A percentile compares a stretch with the other conserved stretches of the same genome.
These are phyloP conservation scores for Dysphania ambrosioides DNA, from an alignment of 148 eudicot genomes.

Conservation along the genomic window DNA sequence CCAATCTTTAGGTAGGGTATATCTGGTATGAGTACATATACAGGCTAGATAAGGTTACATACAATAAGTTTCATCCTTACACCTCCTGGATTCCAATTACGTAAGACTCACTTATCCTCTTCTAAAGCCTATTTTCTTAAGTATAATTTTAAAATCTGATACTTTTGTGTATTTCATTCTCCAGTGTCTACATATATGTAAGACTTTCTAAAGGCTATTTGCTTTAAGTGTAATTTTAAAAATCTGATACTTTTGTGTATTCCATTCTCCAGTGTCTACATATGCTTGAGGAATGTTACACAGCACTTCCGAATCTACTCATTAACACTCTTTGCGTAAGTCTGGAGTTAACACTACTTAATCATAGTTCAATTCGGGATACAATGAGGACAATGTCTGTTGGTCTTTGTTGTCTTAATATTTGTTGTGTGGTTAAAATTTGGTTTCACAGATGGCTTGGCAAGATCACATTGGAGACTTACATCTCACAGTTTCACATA, in stretches of 20 bases:
- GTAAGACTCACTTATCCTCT: constrained; percentile 39
- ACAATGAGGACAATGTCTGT: background rate
- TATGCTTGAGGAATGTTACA: constrained; percentile 85
- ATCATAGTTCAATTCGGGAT: background rate
- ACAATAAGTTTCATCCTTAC: constrained; percentile 89
- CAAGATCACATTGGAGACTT: constrained; percentile 91
- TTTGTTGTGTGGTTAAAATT: constrained; percentile 8
- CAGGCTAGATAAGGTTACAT: constrained; percentile 81
- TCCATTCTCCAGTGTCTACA: too few relatives aligned
- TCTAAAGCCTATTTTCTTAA: background rate
- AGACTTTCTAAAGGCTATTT: too few relatives aligned
- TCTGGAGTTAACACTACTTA: constrained; percentile 9
- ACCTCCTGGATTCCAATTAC: constrained; percentile 99
- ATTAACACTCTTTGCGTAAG: constrained; percentile 95
- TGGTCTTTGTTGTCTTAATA: background rate
- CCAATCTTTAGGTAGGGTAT: constrained; percentile 64
- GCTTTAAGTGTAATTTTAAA: too few relatives aligned
- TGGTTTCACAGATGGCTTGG: constrained; percentile 80
- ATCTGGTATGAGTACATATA: constrained; percentile 84
- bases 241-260: too few relatives aligned
- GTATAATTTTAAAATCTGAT: constrained; percentile 10
- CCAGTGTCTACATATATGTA: too few relatives aligned
- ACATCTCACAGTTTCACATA: constrained; percentile 87
- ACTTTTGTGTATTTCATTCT: constrained; percentile 20
- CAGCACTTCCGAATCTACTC: constrained; percentile 71